phyloP scores from a whole-genome alignment of 2,329 filamentous ascomycete genomes.

The Hymenoscyphus fraxineus region DNA sequence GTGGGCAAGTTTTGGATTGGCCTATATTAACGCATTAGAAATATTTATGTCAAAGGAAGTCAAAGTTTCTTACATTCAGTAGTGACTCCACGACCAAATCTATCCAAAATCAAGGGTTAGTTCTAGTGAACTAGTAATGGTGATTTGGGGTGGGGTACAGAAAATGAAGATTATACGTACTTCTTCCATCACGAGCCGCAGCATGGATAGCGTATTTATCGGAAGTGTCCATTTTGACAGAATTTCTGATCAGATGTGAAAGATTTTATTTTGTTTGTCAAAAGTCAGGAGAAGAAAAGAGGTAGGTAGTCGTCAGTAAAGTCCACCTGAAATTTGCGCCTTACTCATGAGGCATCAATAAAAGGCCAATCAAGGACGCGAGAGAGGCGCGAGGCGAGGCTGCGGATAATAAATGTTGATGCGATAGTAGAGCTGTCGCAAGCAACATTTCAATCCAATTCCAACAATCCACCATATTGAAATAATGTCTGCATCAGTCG shows the following conservation, averaged over 20 bases:
- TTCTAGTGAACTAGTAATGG: neutral
- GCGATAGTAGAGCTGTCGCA: neutral
- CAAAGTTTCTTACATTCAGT: conserved; percentile 53
- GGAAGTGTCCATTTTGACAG: conserved; percentile 36
- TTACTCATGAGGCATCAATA: conserved; percentile 9
- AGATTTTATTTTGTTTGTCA: neutral
- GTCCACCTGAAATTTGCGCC: conserved; percentile 15
- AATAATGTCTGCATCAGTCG: conserved; percentile 15
- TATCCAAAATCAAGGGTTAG: conserved; percentile 37
- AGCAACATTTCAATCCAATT: neutral
- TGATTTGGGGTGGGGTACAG: neutral
- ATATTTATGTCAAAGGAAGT: conserved; percentile 8
- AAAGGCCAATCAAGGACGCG: conserved; percentile 5
- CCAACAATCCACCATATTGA: conserved; percentile 12
- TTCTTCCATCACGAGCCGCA: conserved; percentile 77
- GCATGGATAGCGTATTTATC: conserved; percentile 81
- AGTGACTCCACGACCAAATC: conserved; percentile 70
- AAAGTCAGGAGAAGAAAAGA: neutral
- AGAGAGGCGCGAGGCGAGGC: conserved; percentile 18
- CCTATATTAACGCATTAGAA: conserved; percentile 42
- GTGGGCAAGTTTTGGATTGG: conserved; percentile 72
- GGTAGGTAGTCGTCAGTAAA: conserved; percentile 10
- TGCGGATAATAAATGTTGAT: conserved; percentile 13
- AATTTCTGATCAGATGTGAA: conserved; percentile 3
- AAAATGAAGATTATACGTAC: conserved; percentile 46